Percentiles rank a stretch among this genome's conserved stretches.
These are phyloP conservation scores for Phytophthora uliginosa DNA, from an alignment of 352 stramenopile species.

Conservation along the genomic window DNA sequence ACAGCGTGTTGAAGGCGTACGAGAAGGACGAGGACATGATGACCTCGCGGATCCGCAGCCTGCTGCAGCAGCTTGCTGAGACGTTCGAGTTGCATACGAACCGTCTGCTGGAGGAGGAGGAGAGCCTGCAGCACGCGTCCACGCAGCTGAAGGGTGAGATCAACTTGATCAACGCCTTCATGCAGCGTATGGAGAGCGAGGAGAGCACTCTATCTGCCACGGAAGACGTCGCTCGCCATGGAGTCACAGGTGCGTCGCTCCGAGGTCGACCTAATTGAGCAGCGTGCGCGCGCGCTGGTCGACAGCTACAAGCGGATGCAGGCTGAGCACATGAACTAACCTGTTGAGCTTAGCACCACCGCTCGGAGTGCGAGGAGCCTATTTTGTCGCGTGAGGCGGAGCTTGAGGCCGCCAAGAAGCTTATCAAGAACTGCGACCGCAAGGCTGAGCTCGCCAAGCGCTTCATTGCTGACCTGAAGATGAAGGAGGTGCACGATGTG, in stretches of 20 bases:
- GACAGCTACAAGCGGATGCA: conserved; percentile 93
- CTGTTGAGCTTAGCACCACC: conserved; percentile 53
- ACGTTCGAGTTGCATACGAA: not conserved
- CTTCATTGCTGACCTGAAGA: too few species aligned
- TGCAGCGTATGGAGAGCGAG: conserved; percentile 34
- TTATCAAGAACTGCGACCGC: too few species aligned
- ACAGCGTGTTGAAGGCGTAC: not conserved
- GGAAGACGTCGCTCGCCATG: conserved; percentile 89
- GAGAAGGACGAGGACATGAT: not conserved
- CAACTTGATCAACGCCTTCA: not conserved
- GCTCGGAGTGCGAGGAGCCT: too few species aligned
- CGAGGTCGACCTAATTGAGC: conserved; percentile 86
- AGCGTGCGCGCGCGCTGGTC: conserved; percentile 82
- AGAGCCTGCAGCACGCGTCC: not conserved
- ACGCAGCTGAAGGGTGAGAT: not conserved
- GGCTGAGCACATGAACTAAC: conserved; percentile 87
- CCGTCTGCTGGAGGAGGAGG: not conserved
- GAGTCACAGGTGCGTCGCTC: conserved; percentile 85
- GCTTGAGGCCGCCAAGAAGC: too few species aligned
- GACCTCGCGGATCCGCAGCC: not conserved
- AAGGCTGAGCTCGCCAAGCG: too few species aligned
- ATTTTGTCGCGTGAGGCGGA: too few species aligned
- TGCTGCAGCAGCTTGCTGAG: not conserved
- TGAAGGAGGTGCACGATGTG: too few species aligned
- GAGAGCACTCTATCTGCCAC: conserved; percentile 85